Evolutionary conservation across 331 rosid genomes (phyloP).

Genomic region (Phaseolus coccineus): DNA sequence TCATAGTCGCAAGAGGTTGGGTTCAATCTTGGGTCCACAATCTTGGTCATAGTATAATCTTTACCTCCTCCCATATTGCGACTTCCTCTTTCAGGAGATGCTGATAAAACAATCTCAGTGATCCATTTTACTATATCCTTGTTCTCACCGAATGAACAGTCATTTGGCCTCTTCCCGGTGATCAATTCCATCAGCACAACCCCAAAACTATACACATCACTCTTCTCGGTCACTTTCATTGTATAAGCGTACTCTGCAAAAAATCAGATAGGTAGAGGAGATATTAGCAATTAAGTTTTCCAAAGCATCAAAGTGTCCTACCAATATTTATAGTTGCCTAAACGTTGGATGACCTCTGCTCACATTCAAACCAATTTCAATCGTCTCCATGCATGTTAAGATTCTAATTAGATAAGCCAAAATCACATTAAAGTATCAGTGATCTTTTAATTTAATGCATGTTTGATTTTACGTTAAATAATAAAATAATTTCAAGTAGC

Average conservation of each 20-base stretch:
- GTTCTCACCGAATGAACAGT: slow-evolving; percentile 70
- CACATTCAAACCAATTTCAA: slow-evolving; percentile 27
- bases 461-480: too few relatives aligned
- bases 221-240: slow-evolving; percentile 73
- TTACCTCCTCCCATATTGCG: background rate
- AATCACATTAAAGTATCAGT: background rate
- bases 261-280: background rate
- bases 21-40: slow-evolving; percentile 72
- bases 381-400: background rate
- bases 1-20: slow-evolving; percentile 52
- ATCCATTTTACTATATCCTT: slow-evolving; percentile 83
- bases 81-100: slow-evolving; percentile 35
- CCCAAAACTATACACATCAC: slow-evolving; percentile 85
- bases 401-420: too few relatives aligned
- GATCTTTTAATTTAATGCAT: too few relatives aligned
- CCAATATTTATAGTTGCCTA: background rate
- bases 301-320: background rate
- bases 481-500: too few relatives aligned
- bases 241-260: slow-evolving; percentile 81
- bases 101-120: slow-evolving; percentile 52
- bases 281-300: slow-evolving; percentile 19
- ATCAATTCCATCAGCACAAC: slow-evolving; percentile 79
- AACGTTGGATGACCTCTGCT: background rate
- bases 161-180: slow-evolving; percentile 83
- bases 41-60: slow-evolving; percentile 37